Conservation (phyloP, 2,329 filamentous ascomycete genomes). For the Nemania abortiva region DNA sequence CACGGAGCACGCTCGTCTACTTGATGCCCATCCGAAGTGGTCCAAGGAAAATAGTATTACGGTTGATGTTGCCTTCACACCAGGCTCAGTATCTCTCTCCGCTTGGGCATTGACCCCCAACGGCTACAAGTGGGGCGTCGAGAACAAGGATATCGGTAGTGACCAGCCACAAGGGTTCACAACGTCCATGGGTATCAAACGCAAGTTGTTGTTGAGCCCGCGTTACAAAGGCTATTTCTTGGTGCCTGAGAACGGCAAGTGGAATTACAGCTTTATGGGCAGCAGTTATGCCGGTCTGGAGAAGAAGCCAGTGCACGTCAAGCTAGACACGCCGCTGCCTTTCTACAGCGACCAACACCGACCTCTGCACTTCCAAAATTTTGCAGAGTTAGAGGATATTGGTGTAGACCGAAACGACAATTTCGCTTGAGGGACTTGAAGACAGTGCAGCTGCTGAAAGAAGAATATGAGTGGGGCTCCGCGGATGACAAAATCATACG, state of each 20-base stretch:
- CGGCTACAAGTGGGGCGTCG: slow-evolving; percentile 96
- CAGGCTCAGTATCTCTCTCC: slow-evolving; percentile 92
- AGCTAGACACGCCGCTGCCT: slow-evolving; percentile 88
- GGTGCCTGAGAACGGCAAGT: slow-evolving; percentile 87
- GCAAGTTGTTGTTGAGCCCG: slow-evolving; percentile 91
- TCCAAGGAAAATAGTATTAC: slow-evolving; percentile 91
- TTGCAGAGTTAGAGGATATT: slow-evolving; percentile 95
- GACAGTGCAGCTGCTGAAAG: neutral
- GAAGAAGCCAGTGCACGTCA: slow-evolving; percentile 91
- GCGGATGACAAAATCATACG: slow-evolving; percentile 3
- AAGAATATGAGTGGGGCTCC: neutral
- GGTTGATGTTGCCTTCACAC: slow-evolving; percentile 95
- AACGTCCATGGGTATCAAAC: slow-evolving; percentile 93
- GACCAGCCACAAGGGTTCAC: slow-evolving; percentile 96
- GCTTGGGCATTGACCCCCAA: slow-evolving; percentile 93
- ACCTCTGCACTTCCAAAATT: slow-evolving; percentile 95
- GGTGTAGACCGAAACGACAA: slow-evolving; percentile 95
- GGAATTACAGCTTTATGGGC: slow-evolving; percentile 99
- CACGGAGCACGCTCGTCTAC: slow-evolving; percentile 90
- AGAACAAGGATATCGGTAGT: slow-evolving; percentile 92
- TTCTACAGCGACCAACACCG: slow-evolving; percentile 96
- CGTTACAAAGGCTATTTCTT: slow-evolving; percentile 97
- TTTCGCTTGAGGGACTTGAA: slow-evolving; percentile 74
- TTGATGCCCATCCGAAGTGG: slow-evolving; percentile 84
- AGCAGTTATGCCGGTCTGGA: slow-evolving; percentile 87